These are phyloP conservation scores for Circinella umbellata DNA, from an alignment of 371 early-diverging fungal species.

Conservation along the genomic window DNA sequence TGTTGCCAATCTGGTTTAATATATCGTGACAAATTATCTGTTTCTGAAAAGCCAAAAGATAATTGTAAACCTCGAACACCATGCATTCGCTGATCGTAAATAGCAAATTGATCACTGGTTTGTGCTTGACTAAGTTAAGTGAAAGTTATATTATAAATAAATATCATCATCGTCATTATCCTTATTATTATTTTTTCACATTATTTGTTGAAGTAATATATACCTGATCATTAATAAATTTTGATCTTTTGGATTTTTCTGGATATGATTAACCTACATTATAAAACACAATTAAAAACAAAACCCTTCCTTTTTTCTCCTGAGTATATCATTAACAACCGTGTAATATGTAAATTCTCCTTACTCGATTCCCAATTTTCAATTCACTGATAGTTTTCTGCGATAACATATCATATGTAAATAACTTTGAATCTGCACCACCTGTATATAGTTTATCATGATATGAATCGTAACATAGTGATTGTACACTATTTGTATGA, in stretches of 20 bases:
- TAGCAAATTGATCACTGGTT: conserved; percentile 31
- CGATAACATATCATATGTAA: conserved; percentile 28
- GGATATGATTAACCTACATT: conserved; percentile 30
- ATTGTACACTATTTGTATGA: conserved; percentile 32
- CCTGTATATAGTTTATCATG: conserved; percentile 30
- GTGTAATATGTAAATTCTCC: background rate
- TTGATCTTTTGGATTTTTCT: conserved; percentile 21
- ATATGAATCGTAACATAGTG: conserved; percentile 29
- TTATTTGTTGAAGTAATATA: conserved; percentile 1
- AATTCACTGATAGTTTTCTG: conserved; percentile 11
- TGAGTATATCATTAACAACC: too few species aligned
- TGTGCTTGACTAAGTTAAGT: conserved; percentile 18
- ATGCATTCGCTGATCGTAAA: conserved; percentile 34
- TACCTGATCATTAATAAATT: conserved; percentile 27
- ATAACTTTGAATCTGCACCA: conserved; percentile 34
- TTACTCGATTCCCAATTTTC: conserved; percentile 17
- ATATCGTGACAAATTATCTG: conserved; percentile 38
- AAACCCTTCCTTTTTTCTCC: too few species aligned
- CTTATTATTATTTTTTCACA: background rate
- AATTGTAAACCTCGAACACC: conserved; percentile 25
- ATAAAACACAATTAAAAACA: background rate
- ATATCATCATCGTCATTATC: background rate
- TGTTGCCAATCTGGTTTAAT: conserved; percentile 43
- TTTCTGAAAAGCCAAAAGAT: conserved; percentile 36
- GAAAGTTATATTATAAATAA: background rate